Conservation (phyloP, 179 eudicot genomes). For the Camellia oleifera region DNA sequence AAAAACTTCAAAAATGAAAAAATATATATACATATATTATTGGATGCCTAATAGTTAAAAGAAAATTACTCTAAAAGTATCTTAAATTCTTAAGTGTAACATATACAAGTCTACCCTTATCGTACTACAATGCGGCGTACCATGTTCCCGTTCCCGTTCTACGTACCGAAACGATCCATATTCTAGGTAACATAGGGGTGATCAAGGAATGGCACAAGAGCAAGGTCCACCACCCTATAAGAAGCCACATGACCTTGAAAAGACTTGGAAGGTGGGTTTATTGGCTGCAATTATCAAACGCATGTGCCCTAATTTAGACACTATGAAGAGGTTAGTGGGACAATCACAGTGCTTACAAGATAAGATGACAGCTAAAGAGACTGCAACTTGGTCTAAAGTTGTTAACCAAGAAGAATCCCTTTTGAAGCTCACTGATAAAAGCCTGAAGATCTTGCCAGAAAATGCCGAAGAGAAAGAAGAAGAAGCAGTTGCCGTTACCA, state of each 20-base stretch:
- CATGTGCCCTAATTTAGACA: slow-evolving; percentile 39
- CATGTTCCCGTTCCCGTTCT: no score
- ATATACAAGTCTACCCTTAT: no score
- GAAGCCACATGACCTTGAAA: slow-evolving; percentile 64
- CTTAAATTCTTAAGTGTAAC: no score
- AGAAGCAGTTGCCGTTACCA: slow-evolving; percentile 4
- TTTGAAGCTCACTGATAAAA: slow-evolving; percentile 20
- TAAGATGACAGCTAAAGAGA: slow-evolving; percentile 61
- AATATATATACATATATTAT: no score
- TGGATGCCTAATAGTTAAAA: no score
- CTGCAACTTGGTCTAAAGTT: slow-evolving; percentile 50
- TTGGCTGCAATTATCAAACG: slow-evolving; percentile 51
- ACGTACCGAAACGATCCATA: no score
- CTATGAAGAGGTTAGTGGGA: slow-evolving; percentile 41
- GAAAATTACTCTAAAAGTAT: no score
- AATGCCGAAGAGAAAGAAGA: slow-evolving; percentile 10
- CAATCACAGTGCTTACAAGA: slow-evolving; percentile 55
- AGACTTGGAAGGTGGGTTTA: slow-evolving; percentile 63
- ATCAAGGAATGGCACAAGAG: slow-evolving; percentile 45
- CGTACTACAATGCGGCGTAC: no score
- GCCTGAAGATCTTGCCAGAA: slow-evolving; percentile 24
- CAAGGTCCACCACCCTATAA: slow-evolving; percentile 57
- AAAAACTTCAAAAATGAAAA: no score
- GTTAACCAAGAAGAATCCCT: slow-evolving; percentile 58
- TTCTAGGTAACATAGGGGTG: no score